Evolutionary conservation across 495 filamentous ascomycete genomes (phyloP).

Genomic region (Cercophora newfieldiana): DNA sequence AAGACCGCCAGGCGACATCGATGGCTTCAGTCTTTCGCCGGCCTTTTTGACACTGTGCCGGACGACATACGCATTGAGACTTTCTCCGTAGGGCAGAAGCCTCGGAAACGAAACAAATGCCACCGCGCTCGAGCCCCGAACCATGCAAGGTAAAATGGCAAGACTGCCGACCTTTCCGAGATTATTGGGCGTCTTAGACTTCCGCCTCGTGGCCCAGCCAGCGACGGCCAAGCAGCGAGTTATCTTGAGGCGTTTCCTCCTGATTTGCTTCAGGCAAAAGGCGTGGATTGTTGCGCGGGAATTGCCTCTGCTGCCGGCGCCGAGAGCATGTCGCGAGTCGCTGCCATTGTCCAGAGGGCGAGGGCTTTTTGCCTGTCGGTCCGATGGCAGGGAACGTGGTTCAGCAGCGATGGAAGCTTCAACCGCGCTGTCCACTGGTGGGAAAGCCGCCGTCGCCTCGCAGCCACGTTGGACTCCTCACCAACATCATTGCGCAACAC

Average conservation of each 20-base stretch:
- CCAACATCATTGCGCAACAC: not conserved
- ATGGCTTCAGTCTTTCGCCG: not conserved
- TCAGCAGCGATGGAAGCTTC: not conserved
- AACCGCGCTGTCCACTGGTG: not conserved
- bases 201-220: not conserved
- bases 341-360: not conserved
- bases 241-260: not conserved
- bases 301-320: not conserved
- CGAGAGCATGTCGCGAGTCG: not conserved
- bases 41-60: too few species aligned
- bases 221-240: not conserved
- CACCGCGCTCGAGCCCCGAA: constrained; percentile 11
- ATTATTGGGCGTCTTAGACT: not conserved
- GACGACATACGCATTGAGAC: constrained; percentile 3
- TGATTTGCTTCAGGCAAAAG: too few species aligned
- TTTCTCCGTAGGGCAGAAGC: constrained; percentile 24
- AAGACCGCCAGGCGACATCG: too few species aligned
- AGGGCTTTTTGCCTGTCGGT: not conserved
- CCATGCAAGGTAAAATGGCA: not conserved
- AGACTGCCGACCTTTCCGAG: not conserved
- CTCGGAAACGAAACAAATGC: constrained; percentile 24
- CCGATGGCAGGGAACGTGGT: not conserved
- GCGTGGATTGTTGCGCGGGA: too few species aligned
- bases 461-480: not conserved
- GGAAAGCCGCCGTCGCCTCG: not conserved